Evolutionary conservation across 768 basidiomycete species (phyloP).

Genomic region (Macrolepiota albuminosa): DNA sequence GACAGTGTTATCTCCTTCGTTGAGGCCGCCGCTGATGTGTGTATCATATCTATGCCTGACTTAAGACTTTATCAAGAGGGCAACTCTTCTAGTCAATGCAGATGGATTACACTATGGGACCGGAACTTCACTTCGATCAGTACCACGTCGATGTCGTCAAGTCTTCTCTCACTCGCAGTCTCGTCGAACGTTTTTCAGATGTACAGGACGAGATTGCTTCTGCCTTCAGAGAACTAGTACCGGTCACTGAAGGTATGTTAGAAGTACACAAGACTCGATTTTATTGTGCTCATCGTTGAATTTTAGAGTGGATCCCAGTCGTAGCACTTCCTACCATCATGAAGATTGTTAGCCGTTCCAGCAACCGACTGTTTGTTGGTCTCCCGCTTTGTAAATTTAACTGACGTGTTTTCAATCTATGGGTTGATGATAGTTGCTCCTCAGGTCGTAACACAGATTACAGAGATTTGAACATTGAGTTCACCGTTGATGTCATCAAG

Average conservation of each 20-base stretch:
- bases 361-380: conserved; percentile 41
- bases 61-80: neutral
- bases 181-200: conserved; percentile 31
- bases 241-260: conserved; percentile 21
- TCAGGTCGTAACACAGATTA: conserved; percentile 40
- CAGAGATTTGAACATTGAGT: conserved; percentile 29
- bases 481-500: conserved; percentile 29
- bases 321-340: conserved; percentile 22
- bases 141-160: conserved; percentile 30
- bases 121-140: conserved; percentile 21
- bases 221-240: conserved; percentile 36
- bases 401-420: neutral
- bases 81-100: conserved; percentile 18
- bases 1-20: conserved; percentile 3
- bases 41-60: neutral
- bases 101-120: conserved; percentile 32
- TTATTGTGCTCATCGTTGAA: neutral
- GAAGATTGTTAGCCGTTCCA: conserved; percentile 32
- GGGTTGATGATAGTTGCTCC: neutral
- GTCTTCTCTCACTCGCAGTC: conserved; percentile 30
- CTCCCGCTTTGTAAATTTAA: conserved; percentile 35
- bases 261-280: neutral
- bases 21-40: conserved; percentile 17
- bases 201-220: conserved; percentile 39
- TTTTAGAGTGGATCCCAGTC: conserved; percentile 31